Evolutionary conservation across 139 green algal species (phyloP).

Genomic region (Chlamydomonas schloesseri): DNA sequence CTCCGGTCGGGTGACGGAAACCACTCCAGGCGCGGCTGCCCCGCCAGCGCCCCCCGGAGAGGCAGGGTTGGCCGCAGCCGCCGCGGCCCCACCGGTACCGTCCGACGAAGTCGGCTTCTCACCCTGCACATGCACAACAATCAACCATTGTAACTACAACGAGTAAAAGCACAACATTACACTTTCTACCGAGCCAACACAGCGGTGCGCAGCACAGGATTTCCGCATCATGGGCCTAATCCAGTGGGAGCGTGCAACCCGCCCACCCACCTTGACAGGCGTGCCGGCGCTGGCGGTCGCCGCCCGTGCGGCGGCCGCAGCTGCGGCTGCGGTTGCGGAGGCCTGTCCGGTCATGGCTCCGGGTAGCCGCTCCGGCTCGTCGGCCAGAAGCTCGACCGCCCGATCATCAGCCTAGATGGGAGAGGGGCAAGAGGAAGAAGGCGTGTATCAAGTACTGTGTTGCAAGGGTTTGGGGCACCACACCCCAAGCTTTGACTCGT

Average conservation of each 20-base stretch:
- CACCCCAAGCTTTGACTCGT: too few species aligned
- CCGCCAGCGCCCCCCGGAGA: neutral
- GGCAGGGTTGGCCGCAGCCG: neutral
- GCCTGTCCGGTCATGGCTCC: constrained; percentile 19
- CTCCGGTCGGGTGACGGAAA: constrained; percentile 60
- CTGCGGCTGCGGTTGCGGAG: neutral
- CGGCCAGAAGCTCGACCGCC: constrained; percentile 47
- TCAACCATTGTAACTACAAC: too few species aligned
- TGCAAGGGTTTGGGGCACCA: too few species aligned
- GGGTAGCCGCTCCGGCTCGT: constrained; percentile 12
- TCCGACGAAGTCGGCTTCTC: too few species aligned
- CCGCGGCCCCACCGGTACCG: neutral
- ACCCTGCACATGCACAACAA: too few species aligned
- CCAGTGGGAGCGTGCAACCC: too few species aligned
- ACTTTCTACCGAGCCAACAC: too few species aligned
- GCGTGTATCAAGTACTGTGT: neutral
- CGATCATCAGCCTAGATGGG: constrained; percentile 23
- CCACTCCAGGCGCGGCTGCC: neutral
- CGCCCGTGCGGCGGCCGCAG: neutral
- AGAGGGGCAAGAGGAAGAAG: neutral
- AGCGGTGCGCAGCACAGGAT: too few species aligned
- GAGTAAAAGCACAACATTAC: too few species aligned
- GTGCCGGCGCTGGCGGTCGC: too few species aligned
- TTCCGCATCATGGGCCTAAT: too few species aligned
- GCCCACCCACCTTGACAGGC: too few species aligned